Base-by-base conservation (phyloP, 169 alveolate species). In the Cryptosporidium felis region DNA sequence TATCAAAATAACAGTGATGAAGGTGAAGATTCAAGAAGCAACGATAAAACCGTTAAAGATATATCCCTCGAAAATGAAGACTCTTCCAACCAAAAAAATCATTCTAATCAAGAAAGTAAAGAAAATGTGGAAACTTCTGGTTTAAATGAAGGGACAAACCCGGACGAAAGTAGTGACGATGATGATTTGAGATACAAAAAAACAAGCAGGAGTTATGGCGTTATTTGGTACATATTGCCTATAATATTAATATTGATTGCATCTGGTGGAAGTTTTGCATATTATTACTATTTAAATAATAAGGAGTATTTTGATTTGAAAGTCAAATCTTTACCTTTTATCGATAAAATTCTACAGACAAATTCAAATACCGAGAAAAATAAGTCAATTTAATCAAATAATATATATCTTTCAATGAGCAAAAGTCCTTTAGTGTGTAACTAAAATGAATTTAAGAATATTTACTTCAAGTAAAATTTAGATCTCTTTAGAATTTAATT, bases 161-260 rank as follows among this genome's bases (percentile, higher is more conserved):
- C 28, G 32, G 41, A 53, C 3, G 67, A 74, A 18, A 32, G 14
- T 28, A 53, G 40, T n/a, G 59, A 61, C 14, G 9, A 61, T 18
- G 5, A 4, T 38, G 21, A 51, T 51, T n/a, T n/a, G n/a, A 51
- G 18, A 38, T 38, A 63, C 41, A 5, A 40, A 18, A 63, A 44
- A 21, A 9, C 61, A 38, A n/a, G n/a, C n/a, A n/a, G n/a, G n/a
- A n/a, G n/a, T 42, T 65, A 49, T 38, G 81, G 81, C n/a, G 81
- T 65, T n/a, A 46, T 74, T 16, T 74, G 85, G 85, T 74, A 74
- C 23, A 28, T 74, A 1, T 16, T 74, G 8, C 74, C 85, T 9
- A 74, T 74, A 8, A 74, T 74, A 49, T 21, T 74, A 34, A 53
- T 74, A 26, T 44, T 74, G 9, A 26, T 74, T 10, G 16, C 59